Percentiles rank a stretch among this genome's conserved stretches.
Evolutionary conservation across 805 yeast species (phyloP).

Genomic region (Kurtzmaniella cleridarum): DNA sequence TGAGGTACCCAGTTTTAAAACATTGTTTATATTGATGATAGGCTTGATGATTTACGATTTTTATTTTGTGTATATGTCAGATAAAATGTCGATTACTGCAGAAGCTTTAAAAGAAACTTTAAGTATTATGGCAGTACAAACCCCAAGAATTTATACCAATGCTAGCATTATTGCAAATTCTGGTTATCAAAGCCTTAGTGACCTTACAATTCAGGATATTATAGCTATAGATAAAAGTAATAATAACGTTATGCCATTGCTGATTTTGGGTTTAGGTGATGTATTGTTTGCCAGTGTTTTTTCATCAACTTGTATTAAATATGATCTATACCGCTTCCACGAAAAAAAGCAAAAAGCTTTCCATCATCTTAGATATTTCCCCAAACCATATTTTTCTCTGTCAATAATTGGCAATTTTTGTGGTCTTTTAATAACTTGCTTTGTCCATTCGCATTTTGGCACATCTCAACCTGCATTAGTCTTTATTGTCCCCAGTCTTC

Average conservation of each 20-base stretch:
- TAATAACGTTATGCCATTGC: slow-evolving; percentile 12
- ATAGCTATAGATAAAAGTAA: neutral
- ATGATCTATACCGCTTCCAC: slow-evolving; percentile 40
- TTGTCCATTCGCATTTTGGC: slow-evolving; percentile 30
- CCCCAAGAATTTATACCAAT: neutral
- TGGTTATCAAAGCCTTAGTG: too few species aligned
- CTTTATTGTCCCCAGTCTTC: slow-evolving; percentile 50
- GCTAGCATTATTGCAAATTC: too few species aligned
- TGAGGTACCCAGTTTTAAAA: slow-evolving; percentile 39
- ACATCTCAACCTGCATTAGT: slow-evolving; percentile 65
- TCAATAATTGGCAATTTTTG: slow-evolving; percentile 43
- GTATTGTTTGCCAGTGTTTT: slow-evolving; percentile 56
- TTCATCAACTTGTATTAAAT: slow-evolving; percentile 48
- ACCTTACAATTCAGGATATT: neutral
- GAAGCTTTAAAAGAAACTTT: slow-evolving; percentile 49
- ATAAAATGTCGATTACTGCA: slow-evolving; percentile 61
- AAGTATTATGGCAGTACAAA: slow-evolving; percentile 23
- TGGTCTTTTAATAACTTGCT: slow-evolving; percentile 42
- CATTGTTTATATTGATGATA: slow-evolving; percentile 40
- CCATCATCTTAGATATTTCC: slow-evolving; percentile 33
- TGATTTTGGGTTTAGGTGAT: slow-evolving; percentile 62
- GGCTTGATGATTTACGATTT: slow-evolving; percentile 59
- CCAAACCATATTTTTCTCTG: slow-evolving; percentile 42
- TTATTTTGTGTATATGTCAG: slow-evolving; percentile 60
- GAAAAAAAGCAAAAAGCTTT: slow-evolving; percentile 19